phyloP scores from a whole-genome alignment of 2,329 filamentous ascomycete species.

The Penicillium sp. region DNA sequence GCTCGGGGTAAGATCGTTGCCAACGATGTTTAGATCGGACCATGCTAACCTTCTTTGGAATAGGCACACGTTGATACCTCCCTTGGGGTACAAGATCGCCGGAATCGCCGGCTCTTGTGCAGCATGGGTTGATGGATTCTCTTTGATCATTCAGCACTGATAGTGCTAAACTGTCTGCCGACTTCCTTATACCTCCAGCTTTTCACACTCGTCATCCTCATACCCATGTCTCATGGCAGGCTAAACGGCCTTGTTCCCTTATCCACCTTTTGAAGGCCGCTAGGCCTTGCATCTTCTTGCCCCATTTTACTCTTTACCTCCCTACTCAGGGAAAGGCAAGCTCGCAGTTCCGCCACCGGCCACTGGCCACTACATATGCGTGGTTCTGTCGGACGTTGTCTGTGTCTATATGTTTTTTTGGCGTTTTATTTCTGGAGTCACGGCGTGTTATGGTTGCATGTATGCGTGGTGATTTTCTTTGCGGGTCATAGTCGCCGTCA shows the following conservation, averaged over 20 bases:
- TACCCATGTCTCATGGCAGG: background rate
- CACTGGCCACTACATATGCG: slow-evolving; percentile 16
- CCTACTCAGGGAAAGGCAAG: slow-evolving; percentile 4
- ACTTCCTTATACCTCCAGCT: background rate
- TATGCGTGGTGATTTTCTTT: slow-evolving; percentile 13
- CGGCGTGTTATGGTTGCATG: slow-evolving; percentile 13
- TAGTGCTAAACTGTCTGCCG: background rate
- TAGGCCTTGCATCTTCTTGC: background rate
- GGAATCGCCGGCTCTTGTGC: slow-evolving; percentile 80
- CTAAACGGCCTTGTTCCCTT: background rate
- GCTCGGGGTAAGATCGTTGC: slow-evolving; percentile 66
- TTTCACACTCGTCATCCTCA: background rate
- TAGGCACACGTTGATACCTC: slow-evolving; percentile 84
- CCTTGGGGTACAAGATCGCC: slow-evolving; percentile 81
- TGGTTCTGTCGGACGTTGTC: slow-evolving; percentile 8
- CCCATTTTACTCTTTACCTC: slow-evolving; percentile 6
- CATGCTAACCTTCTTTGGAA: slow-evolving; percentile 10
- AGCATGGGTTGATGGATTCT: slow-evolving; percentile 79
- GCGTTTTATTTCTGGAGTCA: slow-evolving; percentile 12
- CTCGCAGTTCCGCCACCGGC: slow-evolving; percentile 6
- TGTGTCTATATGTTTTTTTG: slow-evolving; percentile 20
- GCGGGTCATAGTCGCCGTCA: background rate
- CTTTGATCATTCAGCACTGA: slow-evolving; percentile 71
- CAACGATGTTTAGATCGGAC: background rate
- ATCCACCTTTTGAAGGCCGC: background rate